These are phyloP conservation scores for Elsinoe necatrix DNA, from an alignment of 2,329 filamentous ascomycete species.

Conservation along the genomic window DNA sequence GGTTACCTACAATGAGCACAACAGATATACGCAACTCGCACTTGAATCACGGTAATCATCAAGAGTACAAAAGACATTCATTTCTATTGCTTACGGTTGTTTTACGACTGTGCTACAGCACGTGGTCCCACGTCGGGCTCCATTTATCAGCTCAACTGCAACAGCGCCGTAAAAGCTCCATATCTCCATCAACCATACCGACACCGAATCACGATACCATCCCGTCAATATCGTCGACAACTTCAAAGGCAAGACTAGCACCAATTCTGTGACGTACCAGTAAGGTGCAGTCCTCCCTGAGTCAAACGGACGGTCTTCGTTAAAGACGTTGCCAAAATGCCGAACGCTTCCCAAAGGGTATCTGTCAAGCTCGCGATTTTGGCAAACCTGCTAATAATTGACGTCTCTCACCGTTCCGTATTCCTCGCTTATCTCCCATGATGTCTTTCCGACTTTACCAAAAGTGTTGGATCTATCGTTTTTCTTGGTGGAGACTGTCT, in stretches of 20 bases:
- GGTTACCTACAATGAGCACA: no score
- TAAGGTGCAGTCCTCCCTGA: neutral
- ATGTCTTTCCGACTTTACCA: neutral
- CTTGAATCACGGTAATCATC: no score
- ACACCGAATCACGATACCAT: neutral
- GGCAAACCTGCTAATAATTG: conserved; percentile 2
- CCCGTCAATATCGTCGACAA: neutral
- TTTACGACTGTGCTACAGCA: no score
- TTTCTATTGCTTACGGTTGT: no score
- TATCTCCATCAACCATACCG: neutral
- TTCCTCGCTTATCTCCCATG: neutral
- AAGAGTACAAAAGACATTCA: no score
- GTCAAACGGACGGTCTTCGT: conserved; percentile 11
- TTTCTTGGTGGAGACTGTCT: conserved; percentile 5
- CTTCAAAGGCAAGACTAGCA: neutral
- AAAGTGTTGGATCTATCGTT: conserved; percentile 1
- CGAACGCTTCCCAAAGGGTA: neutral
- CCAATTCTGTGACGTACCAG: neutral
- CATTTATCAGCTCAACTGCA: no score
- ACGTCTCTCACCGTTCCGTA: conserved; percentile 7
- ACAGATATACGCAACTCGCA: no score
- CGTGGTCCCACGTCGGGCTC: no score
- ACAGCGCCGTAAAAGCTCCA: neutral
- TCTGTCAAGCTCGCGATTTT: neutral
- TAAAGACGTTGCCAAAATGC: conserved; percentile 10